These are phyloP conservation scores for Mayamaea pseudoterrestris DNA, from an alignment of 108 stramenopile genomes.

Conservation along the genomic window DNA sequence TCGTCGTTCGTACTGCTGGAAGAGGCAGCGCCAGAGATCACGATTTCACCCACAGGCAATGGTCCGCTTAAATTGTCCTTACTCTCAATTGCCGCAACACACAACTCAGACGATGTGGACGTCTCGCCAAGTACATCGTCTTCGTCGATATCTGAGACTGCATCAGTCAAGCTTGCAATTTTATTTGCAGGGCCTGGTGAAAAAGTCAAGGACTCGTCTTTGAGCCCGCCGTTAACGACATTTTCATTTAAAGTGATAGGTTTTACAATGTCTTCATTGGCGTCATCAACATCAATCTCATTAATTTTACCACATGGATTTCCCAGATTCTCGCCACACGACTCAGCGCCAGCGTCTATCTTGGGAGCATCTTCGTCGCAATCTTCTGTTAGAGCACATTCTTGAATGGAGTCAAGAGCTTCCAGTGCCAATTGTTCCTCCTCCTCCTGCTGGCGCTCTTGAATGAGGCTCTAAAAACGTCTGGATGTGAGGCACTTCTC, in stretches of 20 bases:
- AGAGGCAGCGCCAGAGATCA: no score
- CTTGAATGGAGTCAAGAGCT: constrained; percentile 38
- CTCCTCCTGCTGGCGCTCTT: constrained; percentile 81
- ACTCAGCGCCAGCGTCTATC: constrained; percentile 3
- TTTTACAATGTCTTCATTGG: constrained; percentile 4
- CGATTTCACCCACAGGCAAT: no score
- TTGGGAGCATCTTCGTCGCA: constrained; percentile 5
- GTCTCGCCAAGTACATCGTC: neutral
- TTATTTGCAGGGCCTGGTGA: neutral
- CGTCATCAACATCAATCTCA: constrained; percentile 16
- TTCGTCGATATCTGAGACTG: constrained; percentile 10
- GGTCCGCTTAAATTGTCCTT: no score
- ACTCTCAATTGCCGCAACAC: no score
- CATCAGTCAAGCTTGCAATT: neutral
- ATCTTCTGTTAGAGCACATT: constrained; percentile 9
- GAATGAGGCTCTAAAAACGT: constrained; percentile 76
- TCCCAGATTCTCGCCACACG: constrained; percentile 3
- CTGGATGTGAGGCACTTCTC: no score
- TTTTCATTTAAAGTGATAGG: neutral
- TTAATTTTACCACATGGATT: neutral
- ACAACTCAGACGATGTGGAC: no score
- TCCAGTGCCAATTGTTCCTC: constrained; percentile 60
- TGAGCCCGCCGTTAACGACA: neutral
- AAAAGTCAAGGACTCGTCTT: constrained; percentile 6
- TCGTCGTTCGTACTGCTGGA: no score